Evolutionary conservation across 768 basidiomycete genomes (phyloP).

Genomic region (Phlebiopsis gigantea): DNA sequence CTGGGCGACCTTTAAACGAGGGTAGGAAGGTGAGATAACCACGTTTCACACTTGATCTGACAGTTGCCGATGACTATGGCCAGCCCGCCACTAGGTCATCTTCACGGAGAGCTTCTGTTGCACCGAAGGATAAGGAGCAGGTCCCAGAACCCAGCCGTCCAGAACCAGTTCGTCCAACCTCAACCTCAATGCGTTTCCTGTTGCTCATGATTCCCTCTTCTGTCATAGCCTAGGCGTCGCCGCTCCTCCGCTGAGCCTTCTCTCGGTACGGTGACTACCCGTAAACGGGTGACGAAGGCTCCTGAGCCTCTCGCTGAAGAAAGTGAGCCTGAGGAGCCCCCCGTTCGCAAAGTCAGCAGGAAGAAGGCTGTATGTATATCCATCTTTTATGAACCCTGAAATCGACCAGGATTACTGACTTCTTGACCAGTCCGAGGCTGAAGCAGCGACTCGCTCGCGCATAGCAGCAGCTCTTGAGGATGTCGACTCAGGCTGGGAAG

Average conservation of each 20-base stretch:
- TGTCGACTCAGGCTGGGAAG: conserved; percentile 86
- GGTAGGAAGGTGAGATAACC: conserved; percentile 35
- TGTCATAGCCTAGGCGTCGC: conserved; percentile 63
- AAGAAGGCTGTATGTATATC: conserved; percentile 47
- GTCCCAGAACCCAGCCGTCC: conserved; percentile 31
- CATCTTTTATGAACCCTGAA: too few species aligned
- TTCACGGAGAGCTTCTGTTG: conserved; percentile 60
- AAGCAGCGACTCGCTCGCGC: conserved; percentile 47
- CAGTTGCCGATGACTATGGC: conserved; percentile 17
- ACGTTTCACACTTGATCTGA: conserved; percentile 5
- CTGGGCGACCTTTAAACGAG: conserved; percentile 60
- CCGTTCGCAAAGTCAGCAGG: conserved; percentile 53
- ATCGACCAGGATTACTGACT: not conserved
- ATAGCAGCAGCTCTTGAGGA: conserved; percentile 39
- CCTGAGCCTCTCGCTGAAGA: conserved; percentile 48
- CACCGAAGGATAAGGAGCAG: conserved; percentile 40
- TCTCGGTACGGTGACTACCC: conserved; percentile 43
- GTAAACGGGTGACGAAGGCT: conserved; percentile 26
- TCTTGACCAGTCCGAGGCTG: conserved; percentile 27
- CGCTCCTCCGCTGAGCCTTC: conserved; percentile 75
- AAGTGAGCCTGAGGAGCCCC: conserved; percentile 70
- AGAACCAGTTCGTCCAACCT: conserved; percentile 46
- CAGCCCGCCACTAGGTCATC: conserved; percentile 40
- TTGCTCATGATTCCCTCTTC: not conserved
- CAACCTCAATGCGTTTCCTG: not conserved